Base-by-base conservation (phyloP, 495 filamentous ascomycete genomes). In the Tuber melanosporum region DNA sequence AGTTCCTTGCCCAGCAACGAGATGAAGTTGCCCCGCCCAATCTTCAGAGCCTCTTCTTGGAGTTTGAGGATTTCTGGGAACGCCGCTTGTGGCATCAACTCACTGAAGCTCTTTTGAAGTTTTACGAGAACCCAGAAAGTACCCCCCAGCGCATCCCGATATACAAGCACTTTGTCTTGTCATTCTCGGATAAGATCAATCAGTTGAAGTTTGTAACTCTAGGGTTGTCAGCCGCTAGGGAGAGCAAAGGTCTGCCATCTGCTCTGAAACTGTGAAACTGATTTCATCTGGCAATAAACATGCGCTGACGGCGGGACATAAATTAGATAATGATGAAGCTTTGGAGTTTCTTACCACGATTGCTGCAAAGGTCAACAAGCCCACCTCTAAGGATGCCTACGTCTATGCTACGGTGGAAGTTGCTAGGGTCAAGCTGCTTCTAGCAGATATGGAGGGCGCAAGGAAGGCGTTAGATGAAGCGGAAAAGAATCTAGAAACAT, bases 21-120 rank as follows among this genome's bases (percentile, higher is more conserved):
- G 89, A 91, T 79, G 90, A 91, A 82, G 85, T 88, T 84, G 92
- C 94, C 83, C 93, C 94, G 75, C 91, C 92, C 75, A 92, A 97
- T 83, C 89, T 95, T 73, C 95, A 98, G 85, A 88, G 90, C 82
- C 89, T 91, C 81, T 94, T 97, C 86, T 89, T 98, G 79, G 91
- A 91, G 77, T 97, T 98, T 78, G 95, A 99, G 89, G 94, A 97
- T 84, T 92, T 89, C 85, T 98, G 95, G 96, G 95, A 99, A 87
- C 92, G 95, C 77, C 96, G 97, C 86, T 89, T 99, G 86, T 99
- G 95, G 95, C 96, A 99, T 86, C 94, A 99, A 85, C 94, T 99
- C 72, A 99, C 95, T 47, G 92, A 95, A 81, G 85, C 90, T 46
- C 88, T 98, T 74, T 87, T 98, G 77, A 90, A 95, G 75, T 98